Evolutionary conservation across 129 eudicot genomes (phyloP), one percentile per base, ranked within the genome.

Genomic region (Pulicaria dysenterica): DNA sequence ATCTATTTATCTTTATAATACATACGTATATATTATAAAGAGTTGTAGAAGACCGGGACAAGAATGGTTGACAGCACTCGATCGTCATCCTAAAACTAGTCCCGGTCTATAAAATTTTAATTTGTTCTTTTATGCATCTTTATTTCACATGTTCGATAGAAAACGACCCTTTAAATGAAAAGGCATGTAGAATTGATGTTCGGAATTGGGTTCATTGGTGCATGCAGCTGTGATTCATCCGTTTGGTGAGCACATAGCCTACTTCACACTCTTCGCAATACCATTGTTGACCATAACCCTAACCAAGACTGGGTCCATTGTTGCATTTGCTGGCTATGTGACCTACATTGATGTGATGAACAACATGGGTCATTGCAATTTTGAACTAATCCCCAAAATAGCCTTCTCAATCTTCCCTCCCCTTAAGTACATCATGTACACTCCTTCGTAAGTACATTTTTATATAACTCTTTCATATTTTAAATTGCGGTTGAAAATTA

Each of bases 141-240:
- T 24, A 24, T 24, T 24, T 24, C 31, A 24, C 31, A 24, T 24
- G 31, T 2, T 24, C 31, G 31, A 24, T 0, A 24, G 31, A 24
- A 24, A 24, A 24, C 31, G 31, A 24, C 31, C 31, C 31, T 24
- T 24, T 24, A 24, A 24, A 24, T 2, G 31, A 11, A 14, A 50
- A 14, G 16, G 17, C n/a, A 24, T 2, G 31, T 62, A 4, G 43
- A 19, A 16, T 16, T 56, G 8, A 14, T 70, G 12, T 41, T 43
- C 8, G 36, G 50, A 49, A 38, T 42, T 54, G 80, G 34, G 50
- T 77, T 64, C 37, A 49, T 42, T 51, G 15, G 1, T 73, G 82
- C 86, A 86, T 73, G 82, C 86, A 86, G 92, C 92, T 79, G 92
- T 86, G 19, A 83, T 86, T 67, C 92, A 86, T 77, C 92, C 92